phyloP scores from a whole-genome alignment of 1,284 basidiomycete species.

The Uromyces viciae-fabae region DNA sequence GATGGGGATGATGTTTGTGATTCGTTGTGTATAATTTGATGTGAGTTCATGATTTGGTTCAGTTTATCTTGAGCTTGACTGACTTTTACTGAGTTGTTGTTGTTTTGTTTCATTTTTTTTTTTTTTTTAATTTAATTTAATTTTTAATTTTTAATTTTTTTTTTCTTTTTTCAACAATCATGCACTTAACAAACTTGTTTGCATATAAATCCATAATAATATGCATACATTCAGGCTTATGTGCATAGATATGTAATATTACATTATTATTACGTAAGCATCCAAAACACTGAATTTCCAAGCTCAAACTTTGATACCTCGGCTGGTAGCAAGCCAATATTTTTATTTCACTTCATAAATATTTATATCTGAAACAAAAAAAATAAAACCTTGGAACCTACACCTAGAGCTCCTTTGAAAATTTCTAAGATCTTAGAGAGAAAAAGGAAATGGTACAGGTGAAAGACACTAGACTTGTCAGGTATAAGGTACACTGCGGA shows the following conservation, averaged over 20 bases:
- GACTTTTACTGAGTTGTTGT: neutral
- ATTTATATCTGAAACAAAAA: neutral
- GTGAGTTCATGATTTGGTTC: slow-evolving; percentile 17
- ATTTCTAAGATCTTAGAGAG: neutral
- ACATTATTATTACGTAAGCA: neutral
- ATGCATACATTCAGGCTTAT: neutral
- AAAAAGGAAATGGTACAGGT: neutral
- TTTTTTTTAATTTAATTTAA: neutral
- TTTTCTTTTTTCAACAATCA: neutral
- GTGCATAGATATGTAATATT: neutral
- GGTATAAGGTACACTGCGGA: too few species aligned
- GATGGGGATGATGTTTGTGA: neutral
- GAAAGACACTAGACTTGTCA: too few species aligned
- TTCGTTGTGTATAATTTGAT: neutral
- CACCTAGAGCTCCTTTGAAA: neutral
- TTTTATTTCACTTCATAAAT: neutral
- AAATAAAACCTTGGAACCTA: neutral
- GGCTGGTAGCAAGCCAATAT: too few species aligned
- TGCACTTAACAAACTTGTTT: neutral
- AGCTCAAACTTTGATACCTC: too few species aligned
- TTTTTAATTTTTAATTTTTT: neutral
- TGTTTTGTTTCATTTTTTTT: neutral
- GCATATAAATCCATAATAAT: neutral
- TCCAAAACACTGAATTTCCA: neutral
- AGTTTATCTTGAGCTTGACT: neutral